phyloP scores from a whole-genome alignment of 257 asterid genomes.

The Solanum medicagineum region DNA sequence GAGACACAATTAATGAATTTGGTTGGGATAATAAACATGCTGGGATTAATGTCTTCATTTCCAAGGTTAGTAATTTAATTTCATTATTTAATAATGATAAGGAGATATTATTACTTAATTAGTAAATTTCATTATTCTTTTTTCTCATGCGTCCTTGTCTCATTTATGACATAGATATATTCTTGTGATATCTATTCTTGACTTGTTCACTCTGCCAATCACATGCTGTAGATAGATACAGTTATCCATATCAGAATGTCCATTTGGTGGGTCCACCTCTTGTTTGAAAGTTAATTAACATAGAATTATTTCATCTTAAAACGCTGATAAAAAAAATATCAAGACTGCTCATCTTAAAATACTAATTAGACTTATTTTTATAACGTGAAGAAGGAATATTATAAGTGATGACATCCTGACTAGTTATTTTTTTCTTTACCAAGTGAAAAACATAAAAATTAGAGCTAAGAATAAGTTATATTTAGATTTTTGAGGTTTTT shows the following conservation, averaged over 20 bases:
- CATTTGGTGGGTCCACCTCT: slow-evolving; percentile 5
- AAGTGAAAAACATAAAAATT: too few relatives aligned
- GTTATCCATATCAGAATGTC: neutral
- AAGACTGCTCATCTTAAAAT: too few relatives aligned
- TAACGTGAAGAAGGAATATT: too few relatives aligned
- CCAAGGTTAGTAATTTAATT: slow-evolving; percentile 43
- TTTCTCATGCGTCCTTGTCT: slow-evolving; percentile 3
- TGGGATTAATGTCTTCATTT: slow-evolving; percentile 74
- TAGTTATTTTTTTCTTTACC: too few relatives aligned
- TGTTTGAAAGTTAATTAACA: neutral
- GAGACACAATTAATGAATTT: slow-evolving; percentile 78
- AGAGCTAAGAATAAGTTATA: too few relatives aligned
- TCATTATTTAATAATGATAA: neutral
- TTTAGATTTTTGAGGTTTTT: too few relatives aligned
- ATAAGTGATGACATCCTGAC: too few relatives aligned
- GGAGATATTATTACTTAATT: neutral
- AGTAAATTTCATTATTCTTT: neutral
- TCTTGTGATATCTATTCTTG: slow-evolving; percentile 8
- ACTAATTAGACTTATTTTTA: too few relatives aligned
- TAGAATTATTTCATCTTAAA: too few relatives aligned
- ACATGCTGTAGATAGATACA: slow-evolving; percentile 10
- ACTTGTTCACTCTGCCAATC: slow-evolving; percentile 10
- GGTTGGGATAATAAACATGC: slow-evolving; percentile 98
- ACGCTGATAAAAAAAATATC: neutral
- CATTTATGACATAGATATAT: neutral